A percentile compares a stretch with the other conserved stretches of the same genome.
These are phyloP conservation scores for Candolleomyces eurysporus DNA, from an alignment of 768 basidiomycete genomes.

Conservation along the genomic window DNA sequence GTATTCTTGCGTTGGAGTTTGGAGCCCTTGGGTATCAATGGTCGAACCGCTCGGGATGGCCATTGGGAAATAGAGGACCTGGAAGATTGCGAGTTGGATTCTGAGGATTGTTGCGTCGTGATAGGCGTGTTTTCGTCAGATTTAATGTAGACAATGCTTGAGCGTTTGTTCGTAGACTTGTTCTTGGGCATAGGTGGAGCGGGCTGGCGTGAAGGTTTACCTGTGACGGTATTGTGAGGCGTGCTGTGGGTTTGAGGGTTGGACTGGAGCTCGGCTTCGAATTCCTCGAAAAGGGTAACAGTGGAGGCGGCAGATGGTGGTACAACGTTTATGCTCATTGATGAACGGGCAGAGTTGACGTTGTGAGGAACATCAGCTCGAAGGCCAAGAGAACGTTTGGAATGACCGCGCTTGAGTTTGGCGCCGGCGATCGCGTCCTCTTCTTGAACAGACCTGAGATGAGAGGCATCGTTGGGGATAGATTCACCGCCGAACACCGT, in stretches of 20 bases:
- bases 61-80: constrained; percentile 42
- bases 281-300: constrained; percentile 58
- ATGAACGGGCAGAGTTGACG: constrained; percentile 44
- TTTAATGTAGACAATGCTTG: constrained; percentile 65
- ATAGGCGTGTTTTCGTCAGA: constrained; percentile 44
- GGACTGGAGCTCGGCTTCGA: constrained; percentile 39
- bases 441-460: constrained; percentile 33
- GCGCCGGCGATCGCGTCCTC: constrained; percentile 32
- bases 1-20: constrained; percentile 41
- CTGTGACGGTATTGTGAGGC: constrained; percentile 48
- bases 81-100: constrained; percentile 27
- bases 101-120: constrained; percentile 16
- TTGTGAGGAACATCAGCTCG: constrained; percentile 44
- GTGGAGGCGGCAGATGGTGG: constrained; percentile 59
- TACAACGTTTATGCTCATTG: constrained; percentile 40
- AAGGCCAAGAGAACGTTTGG: constrained; percentile 45
- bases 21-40: constrained; percentile 46
- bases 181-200: constrained; percentile 38
- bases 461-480: constrained; percentile 28
- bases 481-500: constrained; percentile 46
- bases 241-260: constrained; percentile 64
- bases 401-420: constrained; percentile 33
- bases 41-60: constrained; percentile 50
- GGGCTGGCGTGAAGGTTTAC: constrained; percentile 30
- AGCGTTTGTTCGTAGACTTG: constrained; percentile 37